Base-by-base conservation (phyloP, 495 filamentous ascomycete genomes). In the Podospora fimiseda region DNA sequence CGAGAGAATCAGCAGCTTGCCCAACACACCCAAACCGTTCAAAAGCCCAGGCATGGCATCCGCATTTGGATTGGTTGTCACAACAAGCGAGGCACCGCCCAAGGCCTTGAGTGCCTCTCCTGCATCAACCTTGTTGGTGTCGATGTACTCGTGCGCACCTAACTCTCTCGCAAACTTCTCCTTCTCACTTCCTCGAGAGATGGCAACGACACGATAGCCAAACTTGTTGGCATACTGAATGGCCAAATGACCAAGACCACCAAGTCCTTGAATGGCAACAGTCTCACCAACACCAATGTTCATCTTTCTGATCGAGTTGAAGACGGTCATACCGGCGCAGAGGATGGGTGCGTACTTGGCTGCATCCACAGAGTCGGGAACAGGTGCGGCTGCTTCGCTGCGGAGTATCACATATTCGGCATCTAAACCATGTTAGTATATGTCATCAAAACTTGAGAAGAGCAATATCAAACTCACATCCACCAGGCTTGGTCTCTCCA, bases 301-400 rank as follows among this genome's bases (percentile, higher is more conserved):
- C 73, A 82, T 76, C 41, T 79, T 74, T 19, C 84, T 78, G 42
- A 89, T 81, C 4, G 75, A 74, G 69, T 87, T 88, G 78, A 87
- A 89, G 33, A 83, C 79, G 21, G 84, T 86, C 43, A 88, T 76
- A 44, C 85, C 86, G 1, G 86, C 84, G 67, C 85, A 89, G 18
- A 89, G 78, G 13, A 88, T 74, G 0, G 85, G 84, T 1, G 84
- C 84, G 50, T 74, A 80, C 53, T 80, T 70, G 9, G 76, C 82
- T 0, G 84, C 74, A 57, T 84, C 73, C 24, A 80, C 66, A 43
- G 80, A 69, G 5, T 64, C 53, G 4, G 84, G 84, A 42, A 89
- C 73, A n/a, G 70, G 71, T 0, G 85, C 83, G 0, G 66, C 81
- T 19, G 85, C 80, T 60, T 88, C 84, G n/a, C 68, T 65, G 21